phyloP scores from a whole-genome alignment of 225 moss, liverwort and hornwort genomes.

The Pseudoscleropodium purum region DNA sequence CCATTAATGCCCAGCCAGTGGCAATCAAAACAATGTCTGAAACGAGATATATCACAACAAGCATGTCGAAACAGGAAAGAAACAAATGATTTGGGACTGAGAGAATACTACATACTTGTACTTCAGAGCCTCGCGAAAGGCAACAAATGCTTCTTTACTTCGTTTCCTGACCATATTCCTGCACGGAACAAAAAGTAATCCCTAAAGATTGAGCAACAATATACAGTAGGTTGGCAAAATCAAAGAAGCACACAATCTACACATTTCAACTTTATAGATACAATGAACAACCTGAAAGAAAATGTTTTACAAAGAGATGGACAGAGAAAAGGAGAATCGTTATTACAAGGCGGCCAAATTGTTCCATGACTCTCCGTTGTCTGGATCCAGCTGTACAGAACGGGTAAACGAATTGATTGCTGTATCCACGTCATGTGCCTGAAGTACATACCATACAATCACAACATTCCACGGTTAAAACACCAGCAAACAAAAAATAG shows the following conservation, averaged over 20 bases:
- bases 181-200: neutral
- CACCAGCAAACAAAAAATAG: neutral
- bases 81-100: neutral
- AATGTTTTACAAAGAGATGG: neutral
- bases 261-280: neutral
- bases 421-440: conserved; percentile 75
- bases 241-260: neutral
- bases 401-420: conserved; percentile 82
- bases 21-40: neutral
- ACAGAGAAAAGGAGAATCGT: neutral
- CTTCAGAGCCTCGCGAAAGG: conserved; percentile 92
- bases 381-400: conserved; percentile 90
- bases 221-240: neutral
- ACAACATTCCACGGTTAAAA: neutral
- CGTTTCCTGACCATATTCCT: conserved; percentile 92
- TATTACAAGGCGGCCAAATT: conserved; percentile 92
- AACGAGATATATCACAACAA: neutral
- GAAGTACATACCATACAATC: neutral
- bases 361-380: conserved; percentile 99
- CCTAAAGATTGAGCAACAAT: neutral
- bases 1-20: neutral
- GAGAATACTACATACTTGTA: conserved; percentile 43
- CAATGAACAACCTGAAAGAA: neutral
- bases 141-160: conserved; percentile 91
- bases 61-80: neutral